A percentile compares a stretch with the other conserved stretches of the same genome.
phyloP scores from a whole-genome alignment of 805 yeast species.

The Lipomyces yamanashiensis region DNA sequence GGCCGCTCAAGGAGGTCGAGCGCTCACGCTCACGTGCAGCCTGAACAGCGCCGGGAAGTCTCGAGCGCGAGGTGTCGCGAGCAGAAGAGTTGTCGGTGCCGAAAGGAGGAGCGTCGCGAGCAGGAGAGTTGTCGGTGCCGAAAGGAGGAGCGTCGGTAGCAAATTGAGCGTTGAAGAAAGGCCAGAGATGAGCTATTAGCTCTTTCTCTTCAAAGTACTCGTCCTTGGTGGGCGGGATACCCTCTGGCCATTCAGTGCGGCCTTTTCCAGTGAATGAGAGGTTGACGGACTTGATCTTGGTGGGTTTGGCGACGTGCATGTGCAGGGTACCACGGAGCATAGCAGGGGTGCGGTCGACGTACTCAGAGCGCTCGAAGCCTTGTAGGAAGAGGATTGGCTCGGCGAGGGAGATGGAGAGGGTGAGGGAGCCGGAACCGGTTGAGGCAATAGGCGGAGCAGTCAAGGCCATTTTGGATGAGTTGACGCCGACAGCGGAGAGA shows the following conservation, averaged over 20 bases:
- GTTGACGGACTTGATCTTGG: slow-evolving; percentile 66
- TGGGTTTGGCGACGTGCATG: slow-evolving; percentile 69
- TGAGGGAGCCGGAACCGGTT: slow-evolving; percentile 55
- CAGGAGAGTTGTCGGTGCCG: slow-evolving; percentile 48
- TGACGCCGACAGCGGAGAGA: slow-evolving; percentile 3
- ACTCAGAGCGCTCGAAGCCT: slow-evolving; percentile 75
- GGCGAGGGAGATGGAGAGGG: slow-evolving; percentile 73
- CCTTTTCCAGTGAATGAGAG: slow-evolving; percentile 69
- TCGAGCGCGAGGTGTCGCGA: slow-evolving; percentile 40
- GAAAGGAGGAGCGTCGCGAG: slow-evolving; percentile 44
- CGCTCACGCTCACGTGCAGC: slow-evolving; percentile 30
- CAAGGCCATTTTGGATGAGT: slow-evolving; percentile 4
- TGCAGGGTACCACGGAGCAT: slow-evolving; percentile 79
- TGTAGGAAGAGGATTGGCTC: slow-evolving; percentile 81
- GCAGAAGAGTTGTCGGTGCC: slow-evolving; percentile 48
- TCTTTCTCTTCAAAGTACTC: slow-evolving; percentile 68
- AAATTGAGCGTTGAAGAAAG: slow-evolving; percentile 63
- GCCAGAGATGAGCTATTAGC: slow-evolving; percentile 85
- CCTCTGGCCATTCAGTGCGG: slow-evolving; percentile 96
- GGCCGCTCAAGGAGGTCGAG: slow-evolving; percentile 19
- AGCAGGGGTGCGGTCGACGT: slow-evolving; percentile 70
- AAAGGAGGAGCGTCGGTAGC: slow-evolving; percentile 48
- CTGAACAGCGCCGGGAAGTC: slow-evolving; percentile 21
- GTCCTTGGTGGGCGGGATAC: slow-evolving; percentile 82
- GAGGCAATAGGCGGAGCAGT: slow-evolving; percentile 36